Percentiles rank a stretch among this genome's conserved stretches.
Evolutionary conservation across 75 land plant species (phyloP).

Genomic region (Cunninghamia lanceolata): DNA sequence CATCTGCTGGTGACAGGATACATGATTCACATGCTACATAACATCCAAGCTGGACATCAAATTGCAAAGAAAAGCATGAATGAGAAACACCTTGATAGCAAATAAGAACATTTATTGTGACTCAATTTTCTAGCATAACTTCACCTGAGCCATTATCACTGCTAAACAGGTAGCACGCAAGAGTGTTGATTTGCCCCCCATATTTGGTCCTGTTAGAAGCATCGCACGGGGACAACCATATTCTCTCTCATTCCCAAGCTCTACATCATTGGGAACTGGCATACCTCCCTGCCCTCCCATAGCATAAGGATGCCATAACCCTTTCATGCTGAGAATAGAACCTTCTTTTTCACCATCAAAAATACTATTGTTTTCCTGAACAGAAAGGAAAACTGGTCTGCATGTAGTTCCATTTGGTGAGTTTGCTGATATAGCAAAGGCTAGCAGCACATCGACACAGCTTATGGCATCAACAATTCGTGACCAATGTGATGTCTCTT

Average conservation of each 20-base stretch:
- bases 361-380: not conserved
- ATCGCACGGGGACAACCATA: slow-evolving; percentile 45
- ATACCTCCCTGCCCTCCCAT: slow-evolving; percentile 47
- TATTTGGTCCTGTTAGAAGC: slow-evolving; percentile 95
- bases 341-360: slow-evolving; percentile 23
- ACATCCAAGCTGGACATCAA: slow-evolving; percentile 73
- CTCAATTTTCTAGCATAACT: not conserved
- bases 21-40: slow-evolving; percentile 80
- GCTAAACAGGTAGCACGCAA: slow-evolving; percentile 88
- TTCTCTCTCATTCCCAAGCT: slow-evolving; percentile 48
- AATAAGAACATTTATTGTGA: not conserved
- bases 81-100: not conserved
- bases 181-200: slow-evolving; percentile 98
- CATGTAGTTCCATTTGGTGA: slow-evolving; percentile 55
- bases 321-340: slow-evolving; percentile 59
- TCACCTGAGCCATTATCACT: slow-evolving; percentile 93
- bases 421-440: slow-evolving; percentile 64
- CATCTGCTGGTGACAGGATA: slow-evolving; percentile 71
- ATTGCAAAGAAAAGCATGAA: not conserved
- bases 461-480: slow-evolving; percentile 54
- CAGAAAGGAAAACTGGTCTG: slow-evolving; percentile 57
- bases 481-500: slow-evolving; percentile 52
- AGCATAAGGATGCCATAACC: slow-evolving; percentile 97
- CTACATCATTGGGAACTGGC: slow-evolving; percentile 72
- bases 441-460: slow-evolving; percentile 71